These are phyloP conservation scores for Cytospora piceicola DNA, from an alignment of 2,329 filamentous ascomycete species.

Conservation along the genomic window DNA sequence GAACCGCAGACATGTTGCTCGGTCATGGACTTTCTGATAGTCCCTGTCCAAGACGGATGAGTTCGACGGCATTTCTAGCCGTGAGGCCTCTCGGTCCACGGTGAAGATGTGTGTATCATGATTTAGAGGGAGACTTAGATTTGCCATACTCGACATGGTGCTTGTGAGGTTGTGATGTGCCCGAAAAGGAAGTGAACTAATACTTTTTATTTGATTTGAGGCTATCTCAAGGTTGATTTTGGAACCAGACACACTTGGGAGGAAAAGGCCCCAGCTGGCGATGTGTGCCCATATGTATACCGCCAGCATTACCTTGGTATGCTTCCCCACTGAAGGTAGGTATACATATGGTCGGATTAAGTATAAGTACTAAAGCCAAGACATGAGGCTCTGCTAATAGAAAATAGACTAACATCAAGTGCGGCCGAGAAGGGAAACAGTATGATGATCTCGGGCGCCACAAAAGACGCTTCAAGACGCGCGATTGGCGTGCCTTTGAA, in stretches of 20 bases:
- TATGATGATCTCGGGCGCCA: conserved; percentile 14
- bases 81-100: background rate
- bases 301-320: background rate
- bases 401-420: conserved; percentile 15
- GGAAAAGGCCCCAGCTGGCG: background rate
- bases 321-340: too few species aligned
- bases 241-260: background rate
- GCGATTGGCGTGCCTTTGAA: conserved; percentile 1
- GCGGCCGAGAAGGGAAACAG: background rate
- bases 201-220: background rate
- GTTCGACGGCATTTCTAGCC: background rate
- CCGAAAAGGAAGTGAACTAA: background rate
- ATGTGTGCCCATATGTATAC: background rate
- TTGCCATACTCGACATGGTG: background rate
- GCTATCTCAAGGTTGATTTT: background rate
- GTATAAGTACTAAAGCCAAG: background rate
- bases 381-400: conserved; percentile 19
- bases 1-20: background rate
- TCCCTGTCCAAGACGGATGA: background rate
- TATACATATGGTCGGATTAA: background rate
- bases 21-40: background rate
- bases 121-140: background rate
- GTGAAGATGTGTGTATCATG: background rate
- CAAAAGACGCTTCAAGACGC: conserved; percentile 4
- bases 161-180: background rate